These are phyloP conservation scores for Lomentospora prolificans DNA, from an alignment of 2,329 filamentous ascomycete species.

Conservation along the genomic window DNA sequence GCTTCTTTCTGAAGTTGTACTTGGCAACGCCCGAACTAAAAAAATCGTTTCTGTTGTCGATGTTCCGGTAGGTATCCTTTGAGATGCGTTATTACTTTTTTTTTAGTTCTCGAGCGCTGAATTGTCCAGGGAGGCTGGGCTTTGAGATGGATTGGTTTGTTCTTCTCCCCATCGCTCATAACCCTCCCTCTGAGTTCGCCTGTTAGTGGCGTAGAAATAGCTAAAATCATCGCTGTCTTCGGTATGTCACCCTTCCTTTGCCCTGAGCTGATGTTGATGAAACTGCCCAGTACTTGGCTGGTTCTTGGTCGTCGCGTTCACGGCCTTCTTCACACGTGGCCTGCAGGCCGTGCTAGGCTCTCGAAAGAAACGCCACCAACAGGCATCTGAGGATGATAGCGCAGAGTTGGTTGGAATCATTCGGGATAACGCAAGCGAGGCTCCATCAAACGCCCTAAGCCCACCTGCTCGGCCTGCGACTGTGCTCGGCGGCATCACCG, in stretches of 20 bases:
- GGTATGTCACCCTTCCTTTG: too few species aligned
- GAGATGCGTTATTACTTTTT: not conserved
- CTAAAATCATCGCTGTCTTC: conserved; percentile 50
- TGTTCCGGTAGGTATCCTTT: conserved; percentile 32
- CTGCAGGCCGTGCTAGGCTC: conserved; percentile 41
- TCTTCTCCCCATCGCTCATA: conserved; percentile 51
- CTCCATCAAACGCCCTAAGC: not conserved
- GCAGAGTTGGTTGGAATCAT: conserved; percentile 1
- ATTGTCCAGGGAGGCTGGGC: conserved; percentile 41
- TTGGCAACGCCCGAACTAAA: conserved; percentile 40
- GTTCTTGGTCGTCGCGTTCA: conserved; percentile 38
- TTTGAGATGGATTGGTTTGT: conserved; percentile 47
- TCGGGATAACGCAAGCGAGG: conserved; percentile 1
- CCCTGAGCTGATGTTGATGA: too few species aligned
- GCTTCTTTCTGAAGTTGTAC: conserved; percentile 31
- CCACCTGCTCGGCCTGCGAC: not conserved
- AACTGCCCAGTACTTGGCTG: conserved; percentile 43
- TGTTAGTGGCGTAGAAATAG: conserved; percentile 43
- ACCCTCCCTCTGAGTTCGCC: conserved; percentile 45
- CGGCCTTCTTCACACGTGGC: conserved; percentile 43
- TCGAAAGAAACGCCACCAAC: conserved; percentile 39
- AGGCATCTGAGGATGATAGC: conserved; percentile 38
- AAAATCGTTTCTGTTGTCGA: conserved; percentile 39
- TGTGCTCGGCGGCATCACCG: not conserved
- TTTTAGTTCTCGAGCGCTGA: not conserved